Percentiles rank a stretch among this genome's conserved stretches.
Evolutionary conservation across 1,284 basidiomycete species (phyloP).

Genomic region (Rhodotorula sp.): DNA sequence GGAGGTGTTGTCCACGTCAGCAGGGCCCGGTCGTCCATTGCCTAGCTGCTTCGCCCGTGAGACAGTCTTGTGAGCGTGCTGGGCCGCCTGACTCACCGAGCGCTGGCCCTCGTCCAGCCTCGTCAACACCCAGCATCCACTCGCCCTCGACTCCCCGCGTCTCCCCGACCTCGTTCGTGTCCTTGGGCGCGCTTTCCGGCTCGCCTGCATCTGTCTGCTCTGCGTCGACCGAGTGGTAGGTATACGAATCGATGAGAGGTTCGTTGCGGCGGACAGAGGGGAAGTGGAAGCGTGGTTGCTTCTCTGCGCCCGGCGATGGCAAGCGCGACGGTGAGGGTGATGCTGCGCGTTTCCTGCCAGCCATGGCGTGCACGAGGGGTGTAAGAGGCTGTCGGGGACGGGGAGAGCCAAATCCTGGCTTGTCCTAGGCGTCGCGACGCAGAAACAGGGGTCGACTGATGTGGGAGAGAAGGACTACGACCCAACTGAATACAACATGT

Average conservation of each 20-base stretch:
- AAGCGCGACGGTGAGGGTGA: neutral
- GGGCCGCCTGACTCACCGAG: conserved; percentile 58
- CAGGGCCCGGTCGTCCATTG: too few relatives aligned
- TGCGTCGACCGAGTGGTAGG: conserved; percentile 56
- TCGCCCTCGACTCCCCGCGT: conserved; percentile 65
- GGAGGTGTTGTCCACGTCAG: too few relatives aligned
- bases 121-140: conserved; percentile 86
- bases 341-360: conserved; percentile 10
- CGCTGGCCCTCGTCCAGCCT: conserved; percentile 92
- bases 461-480: neutral
- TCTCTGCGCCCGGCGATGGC: neutral
- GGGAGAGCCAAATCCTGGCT: neutral
- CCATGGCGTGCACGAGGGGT: neutral
- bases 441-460: neutral
- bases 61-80: neutral
- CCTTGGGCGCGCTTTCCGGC: neutral
- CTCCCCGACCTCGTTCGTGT: conserved; percentile 58
- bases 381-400: fast-evolving
- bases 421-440: neutral
- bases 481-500: neutral
- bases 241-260: conserved; percentile 69
- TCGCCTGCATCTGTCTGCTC: neutral
- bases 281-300: conserved; percentile 15
- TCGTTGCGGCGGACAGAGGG: conserved; percentile 30
- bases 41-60: neutral